Percentiles rank a stretch among this genome's conserved stretches.
phyloP scores from a whole-genome alignment of 805 yeast genomes.

The Saccharomycodes ludwigii region DNA sequence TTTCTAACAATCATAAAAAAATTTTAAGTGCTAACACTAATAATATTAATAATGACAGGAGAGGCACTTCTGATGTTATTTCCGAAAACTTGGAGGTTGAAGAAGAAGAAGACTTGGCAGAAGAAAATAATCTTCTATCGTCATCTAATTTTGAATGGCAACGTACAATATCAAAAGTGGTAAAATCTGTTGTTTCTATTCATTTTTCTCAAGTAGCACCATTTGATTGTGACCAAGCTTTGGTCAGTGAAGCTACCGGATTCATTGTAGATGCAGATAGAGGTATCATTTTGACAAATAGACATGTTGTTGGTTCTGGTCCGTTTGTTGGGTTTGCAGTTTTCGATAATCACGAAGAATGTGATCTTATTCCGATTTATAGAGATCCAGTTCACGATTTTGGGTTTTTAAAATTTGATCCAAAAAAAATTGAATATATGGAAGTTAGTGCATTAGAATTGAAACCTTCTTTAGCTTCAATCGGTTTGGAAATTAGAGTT shows the following conservation, averaged over 20 bases:
- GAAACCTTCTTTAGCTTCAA: conserved; percentile 72
- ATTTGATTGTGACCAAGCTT: conserved; percentile 75
- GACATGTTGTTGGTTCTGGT: conserved; percentile 94
- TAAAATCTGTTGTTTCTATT: conserved; percentile 75
- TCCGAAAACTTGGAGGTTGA: too few species aligned
- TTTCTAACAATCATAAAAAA: neutral
- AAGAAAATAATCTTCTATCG: conserved; percentile 1
- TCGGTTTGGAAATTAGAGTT: conserved; percentile 89
- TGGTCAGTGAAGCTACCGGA: conserved; percentile 88
- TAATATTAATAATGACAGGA: too few species aligned
- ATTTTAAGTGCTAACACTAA: neutral
- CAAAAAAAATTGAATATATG: conserved; percentile 61
- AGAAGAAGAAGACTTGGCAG: conserved; percentile 1
- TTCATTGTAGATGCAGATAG: conserved; percentile 75
- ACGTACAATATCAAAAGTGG: conserved; percentile 66
- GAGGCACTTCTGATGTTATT: too few species aligned
- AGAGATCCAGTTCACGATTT: conserved; percentile 95
- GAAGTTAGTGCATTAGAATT: conserved; percentile 50
- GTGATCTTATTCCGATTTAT: conserved; percentile 72
- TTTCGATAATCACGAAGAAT: conserved; percentile 90
- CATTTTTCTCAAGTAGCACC: conserved; percentile 79
- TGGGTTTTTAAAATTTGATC: conserved; percentile 76
- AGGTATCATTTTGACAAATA: conserved; percentile 80
- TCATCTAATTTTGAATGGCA: conserved; percentile 48
- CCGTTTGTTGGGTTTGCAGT: conserved; percentile 88